Evolutionary conservation across 2,329 filamentous ascomycete genomes (phyloP).

Genomic region (Aciculosporium take): DNA sequence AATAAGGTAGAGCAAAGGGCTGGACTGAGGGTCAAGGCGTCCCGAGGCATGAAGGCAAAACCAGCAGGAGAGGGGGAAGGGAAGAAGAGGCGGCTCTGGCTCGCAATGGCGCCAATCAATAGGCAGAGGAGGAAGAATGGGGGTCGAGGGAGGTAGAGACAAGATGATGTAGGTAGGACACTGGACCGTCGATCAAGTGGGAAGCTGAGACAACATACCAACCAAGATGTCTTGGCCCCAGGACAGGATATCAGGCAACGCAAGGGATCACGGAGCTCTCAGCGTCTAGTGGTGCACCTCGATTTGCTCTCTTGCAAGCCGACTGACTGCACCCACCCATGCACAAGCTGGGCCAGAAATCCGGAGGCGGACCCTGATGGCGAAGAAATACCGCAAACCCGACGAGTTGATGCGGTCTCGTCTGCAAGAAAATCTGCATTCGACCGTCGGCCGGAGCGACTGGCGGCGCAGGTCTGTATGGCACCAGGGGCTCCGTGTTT

Average conservation of each 20-base stretch:
- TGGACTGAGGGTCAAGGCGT: neutral
- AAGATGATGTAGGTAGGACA: neutral
- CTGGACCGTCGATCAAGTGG: neutral
- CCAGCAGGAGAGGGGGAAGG: neutral
- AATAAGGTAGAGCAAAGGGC: neutral
- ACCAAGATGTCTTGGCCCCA: neutral
- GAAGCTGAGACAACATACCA: neutral
- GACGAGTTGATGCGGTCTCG: neutral
- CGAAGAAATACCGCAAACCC: no score
- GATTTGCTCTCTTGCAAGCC: no score
- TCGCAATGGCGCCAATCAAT: neutral
- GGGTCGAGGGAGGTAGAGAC: neutral
- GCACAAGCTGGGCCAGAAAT: neutral
- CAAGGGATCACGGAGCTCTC: neutral
- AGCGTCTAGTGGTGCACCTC: no score
- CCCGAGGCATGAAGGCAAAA: neutral
- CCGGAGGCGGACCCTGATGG: no score
- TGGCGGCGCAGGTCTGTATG: conserved; percentile 1
- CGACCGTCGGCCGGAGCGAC: neutral
- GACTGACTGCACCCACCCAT: neutral
- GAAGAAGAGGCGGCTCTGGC: neutral
- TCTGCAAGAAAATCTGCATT: neutral
- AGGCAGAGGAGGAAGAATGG: neutral
- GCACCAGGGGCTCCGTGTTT: conserved; percentile 2
- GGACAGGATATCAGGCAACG: neutral